Conservation (phyloP, 176 grass and related monocot species). For the Olyra latifolia region DNA sequence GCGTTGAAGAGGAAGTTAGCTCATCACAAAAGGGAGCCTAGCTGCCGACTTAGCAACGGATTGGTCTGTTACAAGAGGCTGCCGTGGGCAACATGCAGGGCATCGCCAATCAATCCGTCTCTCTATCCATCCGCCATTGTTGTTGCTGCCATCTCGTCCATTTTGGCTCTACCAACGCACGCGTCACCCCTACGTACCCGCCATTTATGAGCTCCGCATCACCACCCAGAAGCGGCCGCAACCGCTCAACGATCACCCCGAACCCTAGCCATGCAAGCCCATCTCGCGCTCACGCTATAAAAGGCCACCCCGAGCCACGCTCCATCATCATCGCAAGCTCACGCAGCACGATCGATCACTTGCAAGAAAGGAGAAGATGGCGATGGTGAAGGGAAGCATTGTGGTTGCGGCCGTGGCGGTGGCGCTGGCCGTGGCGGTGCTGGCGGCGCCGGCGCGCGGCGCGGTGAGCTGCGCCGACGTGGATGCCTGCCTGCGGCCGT, state of each 20-base stretch:
- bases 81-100: background rate
- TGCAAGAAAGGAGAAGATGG: background rate
- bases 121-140: background rate
- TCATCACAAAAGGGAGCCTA: no score
- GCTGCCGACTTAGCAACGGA: background rate
- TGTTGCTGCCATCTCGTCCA: conserved; percentile 24
- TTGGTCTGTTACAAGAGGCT: background rate
- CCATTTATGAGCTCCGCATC: conserved; percentile 28
- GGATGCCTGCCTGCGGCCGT: conserved; percentile 32
- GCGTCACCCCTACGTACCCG: conserved; percentile 11
- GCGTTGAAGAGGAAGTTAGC: no score
- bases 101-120: background rate
- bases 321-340: conserved; percentile 27
- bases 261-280: background rate
- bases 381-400: background rate
- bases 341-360: no score
- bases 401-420: background rate
- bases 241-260: background rate
- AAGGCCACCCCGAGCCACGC: conserved; percentile 3
- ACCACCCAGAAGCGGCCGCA: conserved; percentile 4
- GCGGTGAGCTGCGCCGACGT: conserved; percentile 56
- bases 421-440: background rate
- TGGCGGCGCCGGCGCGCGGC: background rate
- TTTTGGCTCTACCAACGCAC: conserved; percentile 13
- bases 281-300: conserved; percentile 40